Conservation (phyloP, 345 rosid genomes). For the Punica granatum region DNA sequence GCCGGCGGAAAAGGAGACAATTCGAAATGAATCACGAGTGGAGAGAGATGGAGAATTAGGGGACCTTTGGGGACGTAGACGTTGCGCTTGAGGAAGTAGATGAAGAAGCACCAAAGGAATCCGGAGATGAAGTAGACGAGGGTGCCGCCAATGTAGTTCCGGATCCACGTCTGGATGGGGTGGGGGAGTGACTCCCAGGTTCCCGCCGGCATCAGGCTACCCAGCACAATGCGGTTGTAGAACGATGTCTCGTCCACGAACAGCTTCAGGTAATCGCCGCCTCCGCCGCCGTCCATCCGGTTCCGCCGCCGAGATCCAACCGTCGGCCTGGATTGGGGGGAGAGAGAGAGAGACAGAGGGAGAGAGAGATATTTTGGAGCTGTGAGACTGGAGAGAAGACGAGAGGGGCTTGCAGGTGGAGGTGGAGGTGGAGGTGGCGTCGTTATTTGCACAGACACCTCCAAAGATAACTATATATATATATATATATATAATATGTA, state of each 20-base stretch:
- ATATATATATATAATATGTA: too few relatives aligned
- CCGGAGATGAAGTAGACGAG: slow-evolving; percentile 74
- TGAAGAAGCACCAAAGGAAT: slow-evolving; percentile 81
- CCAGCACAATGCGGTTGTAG: slow-evolving; percentile 66
- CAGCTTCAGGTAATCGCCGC: slow-evolving; percentile 30
- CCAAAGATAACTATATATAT: too few relatives aligned
- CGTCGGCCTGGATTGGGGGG: not conserved
- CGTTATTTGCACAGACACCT: too few relatives aligned
- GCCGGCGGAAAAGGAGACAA: not conserved
- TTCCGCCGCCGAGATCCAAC: slow-evolving; percentile 3
- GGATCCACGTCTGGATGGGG: slow-evolving; percentile 76
- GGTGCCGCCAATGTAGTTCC: slow-evolving; percentile 74
- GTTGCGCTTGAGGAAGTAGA: slow-evolving; percentile 72
- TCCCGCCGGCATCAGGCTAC: slow-evolving; percentile 42
- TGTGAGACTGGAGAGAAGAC: not conserved
- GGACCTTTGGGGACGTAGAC: slow-evolving; percentile 76
- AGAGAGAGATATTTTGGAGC: not conserved
- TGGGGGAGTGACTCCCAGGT: slow-evolving; percentile 66
- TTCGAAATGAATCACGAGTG: not conserved
- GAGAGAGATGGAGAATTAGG: not conserved
- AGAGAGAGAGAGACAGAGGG: not conserved
- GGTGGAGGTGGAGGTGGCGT: not conserved
- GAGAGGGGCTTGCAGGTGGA: not conserved
- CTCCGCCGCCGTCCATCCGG: slow-evolving; percentile 13
- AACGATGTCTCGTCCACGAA: slow-evolving; percentile 47